Evolutionary conservation across 805 yeast species (phyloP), one percentile per base, ranked within the genome.

Genomic region (Cyberlindnera meyerae): DNA sequence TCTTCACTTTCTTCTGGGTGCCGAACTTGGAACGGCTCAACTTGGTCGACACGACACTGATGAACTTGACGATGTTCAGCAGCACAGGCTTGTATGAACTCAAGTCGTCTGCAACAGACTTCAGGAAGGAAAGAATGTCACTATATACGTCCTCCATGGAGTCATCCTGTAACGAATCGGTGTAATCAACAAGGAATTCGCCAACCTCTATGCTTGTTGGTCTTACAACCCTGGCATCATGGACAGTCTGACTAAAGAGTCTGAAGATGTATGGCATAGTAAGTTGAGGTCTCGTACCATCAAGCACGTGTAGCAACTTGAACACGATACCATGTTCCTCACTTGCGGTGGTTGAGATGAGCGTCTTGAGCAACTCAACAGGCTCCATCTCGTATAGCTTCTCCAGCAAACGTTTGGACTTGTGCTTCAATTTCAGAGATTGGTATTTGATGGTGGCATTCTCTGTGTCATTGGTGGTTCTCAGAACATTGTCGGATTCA

Each of bases 121-220:
- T 79, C 46, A 85, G 63, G 45, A 84, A 88, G 2, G 57, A 55
- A 18, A 75, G 61, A 24, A 80, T 62, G 16, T 70, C 73, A 8
- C 58, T 57, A 79, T 88, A 90, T 14, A 88, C 71, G 40, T 90
- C 97, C 41, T 82, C 88, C 33, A 87, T 64, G 0, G 85, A 77
- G 48, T 87, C 95, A 43, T 71, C 71, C 45, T 84, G 95, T 27
- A 89, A 62, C 0, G 88, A 71, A 5, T 61, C 61, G 16, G 81
- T 62, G 55, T 90, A 93, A 0, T 61, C 63, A 7, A 77, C 66
- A 40, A 88, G 57, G 25, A 54, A 51, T 3, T 48, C 45, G 5
- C 40, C 39, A 2, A 42, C 36, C 4, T 51, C 51, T 5, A 40
- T 25, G 2, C 30, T 14, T 11, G 34, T 45, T 11, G 50, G 51